These are phyloP conservation scores for Erysimum cheiranthoides DNA, from an alignment of 345 rosid genomes.

Conservation along the genomic window DNA sequence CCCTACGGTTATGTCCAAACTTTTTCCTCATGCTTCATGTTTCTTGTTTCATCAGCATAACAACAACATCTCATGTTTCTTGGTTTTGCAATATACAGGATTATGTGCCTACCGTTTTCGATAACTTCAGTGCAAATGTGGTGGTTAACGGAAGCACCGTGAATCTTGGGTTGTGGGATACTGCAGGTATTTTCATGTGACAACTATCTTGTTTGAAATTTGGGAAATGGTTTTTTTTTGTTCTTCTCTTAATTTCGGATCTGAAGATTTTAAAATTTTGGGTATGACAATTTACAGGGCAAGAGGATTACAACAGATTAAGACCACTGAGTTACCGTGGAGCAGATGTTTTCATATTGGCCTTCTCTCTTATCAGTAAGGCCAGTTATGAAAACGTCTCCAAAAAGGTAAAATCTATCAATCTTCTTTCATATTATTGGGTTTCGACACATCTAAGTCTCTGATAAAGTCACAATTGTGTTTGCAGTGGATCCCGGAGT, in stretches of 20 bases:
- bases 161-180: slow-evolving; percentile 96
- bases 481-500: slow-evolving; percentile 96
- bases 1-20: slow-evolving; percentile 59
- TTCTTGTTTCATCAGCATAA: background rate
- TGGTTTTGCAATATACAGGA: slow-evolving; percentile 53
- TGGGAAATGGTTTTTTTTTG: slow-evolving; percentile 10
- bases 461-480: slow-evolving; percentile 12
- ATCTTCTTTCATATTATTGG: background rate
- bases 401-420: slow-evolving; percentile 65
- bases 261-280: slow-evolving; percentile 12
- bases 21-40: background rate
- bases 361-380: slow-evolving; percentile 96
- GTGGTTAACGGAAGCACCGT: slow-evolving; percentile 89
- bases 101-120: slow-evolving; percentile 93
- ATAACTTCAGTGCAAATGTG: slow-evolving; percentile 96
- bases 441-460: background rate
- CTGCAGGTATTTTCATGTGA: slow-evolving; percentile 64
- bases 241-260: background rate
- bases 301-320: slow-evolving; percentile 90
- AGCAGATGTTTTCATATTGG: slow-evolving; percentile 94
- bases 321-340: slow-evolving; percentile 96
- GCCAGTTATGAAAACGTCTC: slow-evolving; percentile 98
- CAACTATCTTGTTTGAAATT: background rate
- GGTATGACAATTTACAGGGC: slow-evolving; percentile 58
- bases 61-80: slow-evolving; percentile 7